These are phyloP conservation scores for Chaetoceros tenuissimus DNA, from an alignment of 108 stramenopile species.

Conservation along the genomic window DNA sequence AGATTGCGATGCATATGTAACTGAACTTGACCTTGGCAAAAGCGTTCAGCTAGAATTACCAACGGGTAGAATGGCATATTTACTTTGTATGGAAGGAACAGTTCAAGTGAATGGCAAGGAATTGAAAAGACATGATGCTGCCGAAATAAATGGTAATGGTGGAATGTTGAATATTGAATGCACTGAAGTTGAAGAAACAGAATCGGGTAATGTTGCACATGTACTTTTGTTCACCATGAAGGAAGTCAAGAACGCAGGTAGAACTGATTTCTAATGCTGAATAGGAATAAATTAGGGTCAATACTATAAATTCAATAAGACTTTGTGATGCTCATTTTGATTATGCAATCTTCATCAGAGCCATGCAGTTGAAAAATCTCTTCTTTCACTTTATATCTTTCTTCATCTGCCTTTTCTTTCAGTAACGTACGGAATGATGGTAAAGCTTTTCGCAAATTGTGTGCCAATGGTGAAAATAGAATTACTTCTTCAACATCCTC, in stretches of 20 bases:
- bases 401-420: slow-evolving; percentile 5
- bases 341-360: not conserved
- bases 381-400: too few relatives aligned
- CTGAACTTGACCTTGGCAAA: slow-evolving; percentile 46
- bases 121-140: slow-evolving; percentile 43
- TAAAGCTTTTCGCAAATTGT: slow-evolving; percentile 20
- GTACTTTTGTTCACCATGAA: slow-evolving; percentile 39
- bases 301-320: slow-evolving; percentile 6
- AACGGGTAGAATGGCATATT: slow-evolving; percentile 52
- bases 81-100: slow-evolving; percentile 63
- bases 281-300: not conserved
- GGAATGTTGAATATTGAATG: slow-evolving; percentile 25
- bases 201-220: slow-evolving; percentile 42
- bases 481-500: slow-evolving; percentile 7
- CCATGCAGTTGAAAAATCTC: too few relatives aligned
- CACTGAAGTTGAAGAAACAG: slow-evolving; percentile 26
- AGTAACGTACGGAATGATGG: slow-evolving; percentile 16
- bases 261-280: slow-evolving; percentile 30
- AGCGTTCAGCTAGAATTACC: slow-evolving; percentile 15
- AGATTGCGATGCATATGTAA: slow-evolving; percentile 51
- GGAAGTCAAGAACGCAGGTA: slow-evolving; percentile 18
- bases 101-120: slow-evolving; percentile 31
- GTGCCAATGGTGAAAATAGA: slow-evolving; percentile 20
- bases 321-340: slow-evolving; percentile 2
- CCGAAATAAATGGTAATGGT: slow-evolving; percentile 26